Evolutionary conservation across 2,329 filamentous ascomycete genomes (phyloP).

Genomic region (Fusarium illudens): DNA sequence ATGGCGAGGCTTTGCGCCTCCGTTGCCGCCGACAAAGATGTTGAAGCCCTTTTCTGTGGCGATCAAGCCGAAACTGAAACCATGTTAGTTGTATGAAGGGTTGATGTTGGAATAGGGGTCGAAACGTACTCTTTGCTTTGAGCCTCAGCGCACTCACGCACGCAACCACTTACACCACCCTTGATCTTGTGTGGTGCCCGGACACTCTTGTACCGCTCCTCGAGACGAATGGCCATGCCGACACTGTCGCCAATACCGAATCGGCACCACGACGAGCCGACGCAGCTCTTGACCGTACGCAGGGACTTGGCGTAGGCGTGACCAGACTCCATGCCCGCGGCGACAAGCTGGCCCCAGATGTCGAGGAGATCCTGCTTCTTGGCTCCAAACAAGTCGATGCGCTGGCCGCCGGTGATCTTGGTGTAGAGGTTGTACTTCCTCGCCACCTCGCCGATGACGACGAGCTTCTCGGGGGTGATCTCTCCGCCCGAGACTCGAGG

Average conservation of each 20-base stretch:
- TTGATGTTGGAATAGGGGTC: background rate
- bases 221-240: constrained; percentile 85
- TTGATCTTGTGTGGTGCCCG: constrained; percentile 92
- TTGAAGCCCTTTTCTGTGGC: constrained; percentile 95
- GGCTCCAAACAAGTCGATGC: constrained; percentile 93
- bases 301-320: constrained; percentile 92
- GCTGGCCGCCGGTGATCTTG: constrained; percentile 91
- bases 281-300: constrained; percentile 89
- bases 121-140: constrained; percentile 84
- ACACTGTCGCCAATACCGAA: constrained; percentile 91
- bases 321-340: constrained; percentile 88
- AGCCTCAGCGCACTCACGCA: constrained; percentile 92
- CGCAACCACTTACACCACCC: constrained; percentile 87
- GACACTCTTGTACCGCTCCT: constrained; percentile 92
- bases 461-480: constrained; percentile 86
- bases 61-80: constrained; percentile 79
- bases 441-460: constrained; percentile 83
- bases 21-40: constrained; percentile 89
- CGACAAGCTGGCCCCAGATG: constrained; percentile 83
- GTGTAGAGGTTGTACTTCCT: constrained; percentile 86
- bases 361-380: constrained; percentile 83
- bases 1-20: constrained; percentile 84
- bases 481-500: constrained; percentile 85
- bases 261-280: constrained; percentile 90
- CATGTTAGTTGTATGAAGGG: constrained; percentile 17